Percentiles rank a stretch among this genome's conserved stretches.
Conservation (phyloP, 2,329 filamentous ascomycete genomes). For the Teratosphaeria pseudoeucalypti region DNA sequence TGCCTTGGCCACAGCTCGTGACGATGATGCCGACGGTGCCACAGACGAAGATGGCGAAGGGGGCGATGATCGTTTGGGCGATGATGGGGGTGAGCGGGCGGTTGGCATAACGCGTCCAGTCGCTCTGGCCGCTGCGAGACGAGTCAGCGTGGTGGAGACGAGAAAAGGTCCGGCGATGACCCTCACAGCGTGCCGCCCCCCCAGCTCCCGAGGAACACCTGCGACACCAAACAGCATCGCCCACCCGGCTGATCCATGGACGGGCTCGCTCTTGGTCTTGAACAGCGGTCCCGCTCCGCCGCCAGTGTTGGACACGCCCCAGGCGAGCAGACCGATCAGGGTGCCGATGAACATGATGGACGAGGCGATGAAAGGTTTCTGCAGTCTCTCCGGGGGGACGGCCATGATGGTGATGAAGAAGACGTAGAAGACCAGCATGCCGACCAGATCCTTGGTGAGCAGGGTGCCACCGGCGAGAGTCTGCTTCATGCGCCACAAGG, state of each 20-base stretch:
- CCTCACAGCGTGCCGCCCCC: not conserved
- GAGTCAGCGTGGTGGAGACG: not conserved
- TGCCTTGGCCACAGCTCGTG: not conserved
- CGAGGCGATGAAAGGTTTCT: not conserved
- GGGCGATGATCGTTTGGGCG: not conserved
- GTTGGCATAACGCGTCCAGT: not conserved
- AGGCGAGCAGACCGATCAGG: not conserved
- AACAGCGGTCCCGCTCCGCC: not conserved
- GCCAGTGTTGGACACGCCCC: not conserved
- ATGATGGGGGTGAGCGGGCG: not conserved
- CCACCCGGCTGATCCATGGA: not conserved
- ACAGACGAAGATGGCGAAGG: not conserved
- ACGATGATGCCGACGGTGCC: not conserved
- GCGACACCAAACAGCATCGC: not conserved
- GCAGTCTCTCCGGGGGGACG: not conserved
- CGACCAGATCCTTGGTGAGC: not conserved
- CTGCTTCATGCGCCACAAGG: not conserved
- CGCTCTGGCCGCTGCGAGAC: not conserved
- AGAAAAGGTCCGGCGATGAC: no score
- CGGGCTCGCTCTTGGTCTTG: not conserved
- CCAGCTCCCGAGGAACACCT: not conserved
- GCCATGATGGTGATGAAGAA: not conserved
- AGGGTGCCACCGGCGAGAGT: not conserved
- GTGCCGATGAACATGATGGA: not conserved
- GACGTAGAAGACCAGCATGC: not conserved